Conservation (phyloP, 768 basidiomycete genomes). For the Mycena chlorophos region DNA sequence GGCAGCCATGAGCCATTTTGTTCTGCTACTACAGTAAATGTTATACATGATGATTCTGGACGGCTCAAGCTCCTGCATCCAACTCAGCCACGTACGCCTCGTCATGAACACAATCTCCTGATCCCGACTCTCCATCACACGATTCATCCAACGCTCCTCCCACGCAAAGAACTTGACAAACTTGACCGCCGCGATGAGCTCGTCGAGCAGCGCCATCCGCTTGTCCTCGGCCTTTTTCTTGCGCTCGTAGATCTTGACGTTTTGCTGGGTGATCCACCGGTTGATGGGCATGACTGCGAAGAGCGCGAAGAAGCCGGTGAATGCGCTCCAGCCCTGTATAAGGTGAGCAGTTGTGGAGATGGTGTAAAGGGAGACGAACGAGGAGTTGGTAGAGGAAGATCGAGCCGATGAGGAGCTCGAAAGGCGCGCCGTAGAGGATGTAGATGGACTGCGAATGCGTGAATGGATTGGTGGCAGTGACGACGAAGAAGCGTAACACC, state of each 20-base stretch:
- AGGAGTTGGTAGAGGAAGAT: constrained; percentile 1
- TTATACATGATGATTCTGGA: too few relatives aligned
- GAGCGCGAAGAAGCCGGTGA: constrained; percentile 10
- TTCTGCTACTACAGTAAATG: too few relatives aligned
- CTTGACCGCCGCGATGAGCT: constrained; percentile 73
- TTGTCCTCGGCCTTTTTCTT: constrained; percentile 65
- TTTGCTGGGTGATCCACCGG: constrained; percentile 2
- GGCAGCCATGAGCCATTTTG: too few relatives aligned
- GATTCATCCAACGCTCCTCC: constrained; percentile 73
- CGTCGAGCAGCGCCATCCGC: constrained; percentile 76
- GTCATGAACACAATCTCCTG: constrained; percentile 77
- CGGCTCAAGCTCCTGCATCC: too few relatives aligned
- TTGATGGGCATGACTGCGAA: constrained; percentile 14
- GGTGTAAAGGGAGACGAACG: neutral
- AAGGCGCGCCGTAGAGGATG: constrained; percentile 1
- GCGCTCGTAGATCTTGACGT: constrained; percentile 54
- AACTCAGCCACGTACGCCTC: constrained; percentile 46
- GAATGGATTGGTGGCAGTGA: neutral
- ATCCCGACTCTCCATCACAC: constrained; percentile 62
- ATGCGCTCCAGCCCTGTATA: constrained; percentile 21
- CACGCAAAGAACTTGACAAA: constrained; percentile 87
- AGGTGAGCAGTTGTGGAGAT: neutral
- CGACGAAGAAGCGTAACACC: neutral
- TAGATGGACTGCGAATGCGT: neutral
- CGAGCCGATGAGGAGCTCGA: neutral